Conservation (phyloP, 1,139 yeast genomes). For the Suhomyces bokatorum region DNA sequence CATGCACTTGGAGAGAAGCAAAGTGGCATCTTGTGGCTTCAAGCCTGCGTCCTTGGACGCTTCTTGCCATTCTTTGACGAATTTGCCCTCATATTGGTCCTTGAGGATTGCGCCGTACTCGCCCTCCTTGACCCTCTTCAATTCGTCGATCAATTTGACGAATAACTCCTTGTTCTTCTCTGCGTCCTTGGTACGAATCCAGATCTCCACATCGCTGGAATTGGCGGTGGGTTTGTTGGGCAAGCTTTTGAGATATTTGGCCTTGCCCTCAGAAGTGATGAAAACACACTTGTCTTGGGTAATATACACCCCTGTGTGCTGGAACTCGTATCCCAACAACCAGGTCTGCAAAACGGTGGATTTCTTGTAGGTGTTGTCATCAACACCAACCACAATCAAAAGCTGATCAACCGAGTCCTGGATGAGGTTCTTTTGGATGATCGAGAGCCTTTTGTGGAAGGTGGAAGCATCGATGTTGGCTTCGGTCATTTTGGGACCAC, state of each 20-base stretch:
- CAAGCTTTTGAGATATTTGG: slow-evolving; percentile 69
- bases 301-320: slow-evolving; percentile 77
- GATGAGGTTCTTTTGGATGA: slow-evolving; percentile 40
- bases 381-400: slow-evolving; percentile 78
- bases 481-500: slow-evolving; percentile 22
- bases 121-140: slow-evolving; percentile 43
- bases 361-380: slow-evolving; percentile 87
- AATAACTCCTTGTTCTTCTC: slow-evolving; percentile 73
- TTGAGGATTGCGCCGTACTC: slow-evolving; percentile 66
- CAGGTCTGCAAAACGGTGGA: slow-evolving; percentile 88
- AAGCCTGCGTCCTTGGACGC: slow-evolving; percentile 45
- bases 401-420: slow-evolving; percentile 48
- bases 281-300: slow-evolving; percentile 62
- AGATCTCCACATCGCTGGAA: slow-evolving; percentile 56
- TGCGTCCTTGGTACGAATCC: slow-evolving; percentile 80
- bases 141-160: slow-evolving; percentile 52
- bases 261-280: slow-evolving; percentile 85
- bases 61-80: slow-evolving; percentile 76
- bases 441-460: slow-evolving; percentile 44
- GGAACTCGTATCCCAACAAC: slow-evolving; percentile 93
- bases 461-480: slow-evolving; percentile 41
- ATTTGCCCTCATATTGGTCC: slow-evolving; percentile 80
- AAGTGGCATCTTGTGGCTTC: slow-evolving; percentile 28
- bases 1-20: slow-evolving; percentile 56
- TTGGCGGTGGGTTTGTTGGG: slow-evolving; percentile 38